phyloP scores from a whole-genome alignment of 2,329 filamentous ascomycete genomes.

The Claviceps fusiformis region DNA sequence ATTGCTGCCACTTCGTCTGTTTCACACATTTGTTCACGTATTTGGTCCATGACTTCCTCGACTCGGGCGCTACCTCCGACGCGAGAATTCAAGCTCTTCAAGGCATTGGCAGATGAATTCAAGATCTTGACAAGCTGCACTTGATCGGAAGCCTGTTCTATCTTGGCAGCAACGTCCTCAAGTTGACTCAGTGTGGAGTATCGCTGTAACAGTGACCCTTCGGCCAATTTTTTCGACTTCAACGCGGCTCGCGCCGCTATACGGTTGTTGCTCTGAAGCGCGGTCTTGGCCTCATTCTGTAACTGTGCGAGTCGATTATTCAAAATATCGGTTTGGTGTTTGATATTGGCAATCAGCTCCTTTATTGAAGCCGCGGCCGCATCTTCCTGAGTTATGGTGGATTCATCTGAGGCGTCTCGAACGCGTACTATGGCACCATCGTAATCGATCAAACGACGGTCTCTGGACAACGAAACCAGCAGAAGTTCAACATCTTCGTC shows the following conservation, averaged over 20 bases:
- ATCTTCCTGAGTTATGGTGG: conserved; percentile 61
- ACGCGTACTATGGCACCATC: conserved; percentile 66
- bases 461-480: conserved; percentile 55
- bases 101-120: conserved; percentile 59
- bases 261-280: conserved; percentile 60
- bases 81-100: conserved; percentile 60
- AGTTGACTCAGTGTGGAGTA: conserved; percentile 65
- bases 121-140: conserved; percentile 74
- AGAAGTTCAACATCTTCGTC: conserved; percentile 55
- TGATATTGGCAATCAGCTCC: conserved; percentile 60
- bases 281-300: conserved; percentile 49
- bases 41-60: conserved; percentile 57
- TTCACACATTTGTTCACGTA: conserved; percentile 68
- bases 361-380: conserved; percentile 72
- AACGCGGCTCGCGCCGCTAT: conserved; percentile 65
- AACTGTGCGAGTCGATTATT: conserved; percentile 54
- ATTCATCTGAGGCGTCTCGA: conserved; percentile 36
- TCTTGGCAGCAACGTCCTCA: conserved; percentile 68
- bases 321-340: conserved; percentile 56
- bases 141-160: conserved; percentile 76
- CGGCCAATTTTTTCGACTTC: conserved; percentile 69
- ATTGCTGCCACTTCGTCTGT: conserved; percentile 72
- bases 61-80: conserved; percentile 66
- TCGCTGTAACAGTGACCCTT: conserved; percentile 57
- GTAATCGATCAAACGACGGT: conserved; percentile 44